Evolutionary conservation across 108 stramenopile species (phyloP), one percentile per base, ranked within the genome.

Genomic region (Epithemia pelagica): DNA sequence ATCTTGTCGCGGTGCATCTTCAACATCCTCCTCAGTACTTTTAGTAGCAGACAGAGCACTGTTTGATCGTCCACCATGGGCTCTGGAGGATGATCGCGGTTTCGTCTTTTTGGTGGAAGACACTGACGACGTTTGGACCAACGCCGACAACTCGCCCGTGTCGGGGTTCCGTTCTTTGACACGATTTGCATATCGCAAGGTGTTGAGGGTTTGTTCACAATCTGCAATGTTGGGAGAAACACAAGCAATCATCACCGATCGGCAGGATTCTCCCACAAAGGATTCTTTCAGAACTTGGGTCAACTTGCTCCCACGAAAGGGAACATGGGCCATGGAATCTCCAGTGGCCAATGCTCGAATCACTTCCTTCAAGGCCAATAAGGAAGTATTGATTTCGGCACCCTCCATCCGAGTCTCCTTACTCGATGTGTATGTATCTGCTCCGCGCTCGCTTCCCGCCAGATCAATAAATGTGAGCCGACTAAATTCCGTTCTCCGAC

Each of bases 331-430:
- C 88, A 91, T 81, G 2, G 80, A 80, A 53, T 79, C 75, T 24
- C 90, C 93, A 28, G 87, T 85, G 59, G 96, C 99, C 20, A 98
- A 72, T 10, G 96, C 97, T 31, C 98, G 89, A 77, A 99, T 98
- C 55, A 98, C 98, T 70, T 99, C 99, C 75, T 99, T 99, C 61
- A 99, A 77, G n/a, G 99, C 97, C 59, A 99, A 76, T 7, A 99
- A 68, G 10, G 85, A 87, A 32, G 97, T 99, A 78, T 99, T 99
- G 78, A 99, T 99, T 64, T 98, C 99, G 28, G 99, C 97, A 30
- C 96, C 94, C 72, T 99, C 99, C 77, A 97, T 66, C 22, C 99
- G 74, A 5, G 97, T 89, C 29, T 96, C 95, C 24, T 93, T 85
- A 71, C 90, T 92, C 59, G 95, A 86, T 60, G 79, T 92, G 58